Conservation (phyloP, 495 filamentous ascomycete species). For the Endocarpon pusillum region DNA sequence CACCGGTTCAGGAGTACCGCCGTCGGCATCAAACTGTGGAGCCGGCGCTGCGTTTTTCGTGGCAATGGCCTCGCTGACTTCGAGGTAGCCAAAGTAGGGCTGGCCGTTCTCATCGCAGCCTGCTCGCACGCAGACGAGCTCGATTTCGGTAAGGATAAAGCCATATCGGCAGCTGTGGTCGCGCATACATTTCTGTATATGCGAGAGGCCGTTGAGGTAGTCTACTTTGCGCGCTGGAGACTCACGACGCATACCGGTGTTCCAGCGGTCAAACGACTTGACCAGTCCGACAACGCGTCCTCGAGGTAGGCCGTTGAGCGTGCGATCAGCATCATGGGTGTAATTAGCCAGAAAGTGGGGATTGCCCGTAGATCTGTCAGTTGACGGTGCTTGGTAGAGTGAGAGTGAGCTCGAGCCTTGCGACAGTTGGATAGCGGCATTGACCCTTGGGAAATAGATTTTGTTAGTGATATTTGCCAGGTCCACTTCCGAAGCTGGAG, state of each 20-base stretch:
- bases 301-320: conserved; percentile 52
- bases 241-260: conserved; percentile 79
- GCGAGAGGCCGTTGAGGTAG: conserved; percentile 68
- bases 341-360: conserved; percentile 54
- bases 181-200: conserved; percentile 78
- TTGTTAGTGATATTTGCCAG: conserved; percentile 51
- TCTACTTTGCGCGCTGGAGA: conserved; percentile 61
- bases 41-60: conserved; percentile 23
- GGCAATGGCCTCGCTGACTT: conserved; percentile 47
- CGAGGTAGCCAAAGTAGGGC: conserved; percentile 72
- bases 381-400: conserved; percentile 34
- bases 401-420: conserved; percentile 42
- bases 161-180: conserved; percentile 85
- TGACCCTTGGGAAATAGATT: conserved; percentile 62
- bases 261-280: conserved; percentile 82
- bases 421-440: conserved; percentile 54
- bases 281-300: conserved; percentile 75
- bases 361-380: conserved; percentile 33
- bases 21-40: conserved; percentile 14
- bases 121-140: conserved; percentile 76
- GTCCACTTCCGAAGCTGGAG: conserved; percentile 57
- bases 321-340: conserved; percentile 51
- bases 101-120: conserved; percentile 45
- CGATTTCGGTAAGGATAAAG: conserved; percentile 89
- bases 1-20: too few relatives aligned